Base-by-base conservation (phyloP, 2,329 filamentous ascomycete genomes). In the Xylaria arbuscula region DNA sequence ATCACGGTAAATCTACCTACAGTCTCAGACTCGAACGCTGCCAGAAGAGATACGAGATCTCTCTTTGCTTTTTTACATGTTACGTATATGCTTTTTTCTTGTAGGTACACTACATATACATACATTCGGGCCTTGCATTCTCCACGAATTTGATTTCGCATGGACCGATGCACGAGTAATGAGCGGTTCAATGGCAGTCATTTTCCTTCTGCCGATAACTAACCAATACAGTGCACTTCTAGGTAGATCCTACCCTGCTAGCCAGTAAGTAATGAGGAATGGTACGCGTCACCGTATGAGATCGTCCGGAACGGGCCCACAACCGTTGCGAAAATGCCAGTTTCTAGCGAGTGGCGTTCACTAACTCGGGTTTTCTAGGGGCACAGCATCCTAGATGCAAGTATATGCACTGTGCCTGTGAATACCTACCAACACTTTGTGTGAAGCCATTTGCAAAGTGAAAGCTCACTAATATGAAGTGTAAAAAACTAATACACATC, bases 281-380 rank as follows among this genome's bases (percentile, higher is more conserved):
- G 56, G 58, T 68, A 68, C 66, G 66, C 66, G 66, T 68, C 61
- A 60, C 62, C 40, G 55, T 67, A 64, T 50, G 60, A 51, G 60
- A 67, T 60, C 55, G 50, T 50, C 61, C n/a, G 47, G 36, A 54
- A 28, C 9, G 50, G 42, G 15, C 34, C 62, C 51, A 57, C 57
- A 61, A 15, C 51, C 36, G 36, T 10, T 34, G 32, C 38, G 9
- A 10, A 3, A 32, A 51, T 42, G 61, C 13, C 48, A 19, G 28
- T 48, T 60, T 51, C 50, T 53, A 64, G 56, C 28, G 61, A 57
- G 66, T 68, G 66, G 61, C 61, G 56, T 42, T 40, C 50, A 15
- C 55, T 36, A 58, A 59, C 22, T 36, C 48, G 45, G 34, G 34
- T 10, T 57, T 51, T 58, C 53, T 22, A 38, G 24, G 59, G 22